These are phyloP conservation scores for Sanguinoderma infundibulare DNA, from an alignment of 1,284 basidiomycete genomes.

Conservation along the genomic window DNA sequence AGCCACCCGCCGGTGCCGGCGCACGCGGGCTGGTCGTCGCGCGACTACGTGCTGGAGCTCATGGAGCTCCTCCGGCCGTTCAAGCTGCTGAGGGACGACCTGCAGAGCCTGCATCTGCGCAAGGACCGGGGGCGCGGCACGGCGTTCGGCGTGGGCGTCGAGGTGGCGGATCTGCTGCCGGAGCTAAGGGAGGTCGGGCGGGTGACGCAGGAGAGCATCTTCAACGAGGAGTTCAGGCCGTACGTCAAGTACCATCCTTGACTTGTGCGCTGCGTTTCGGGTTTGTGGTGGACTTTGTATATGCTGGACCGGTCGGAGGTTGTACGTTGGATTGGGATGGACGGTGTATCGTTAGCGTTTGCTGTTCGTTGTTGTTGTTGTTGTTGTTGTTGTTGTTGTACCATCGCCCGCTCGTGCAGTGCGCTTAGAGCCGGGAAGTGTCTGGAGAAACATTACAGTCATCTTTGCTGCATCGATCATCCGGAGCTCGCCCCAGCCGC, in stretches of 20 bases:
- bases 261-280: background rate
- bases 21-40: constrained; percentile 19
- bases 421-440: background rate
- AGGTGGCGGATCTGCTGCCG: constrained; percentile 17
- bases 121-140: background rate
- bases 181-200: constrained; percentile 21
- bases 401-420: background rate
- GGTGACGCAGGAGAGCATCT: constrained; percentile 28
- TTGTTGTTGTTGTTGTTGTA: constrained; percentile 2
- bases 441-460: background rate
- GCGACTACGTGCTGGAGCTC: constrained; percentile 27
- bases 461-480: background rate
- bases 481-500: too few species aligned
- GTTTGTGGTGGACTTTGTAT: background rate
- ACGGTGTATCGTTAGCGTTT: background rate
- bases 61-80: constrained; percentile 26
- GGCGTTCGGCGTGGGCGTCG: background rate
- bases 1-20: constrained; percentile 23
- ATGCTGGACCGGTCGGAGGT: background rate
- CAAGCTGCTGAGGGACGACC: constrained; percentile 23
- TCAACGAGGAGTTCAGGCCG: constrained; percentile 22
- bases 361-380: background rate
- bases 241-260: constrained; percentile 20
- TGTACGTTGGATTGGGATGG: background rate
- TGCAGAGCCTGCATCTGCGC: constrained; percentile 13